A percentile compares a stretch with the other conserved stretches of the same genome.
Conservation (phyloP, 495 filamentous ascomycete species). For the Hypoxylon cercidicola region DNA sequence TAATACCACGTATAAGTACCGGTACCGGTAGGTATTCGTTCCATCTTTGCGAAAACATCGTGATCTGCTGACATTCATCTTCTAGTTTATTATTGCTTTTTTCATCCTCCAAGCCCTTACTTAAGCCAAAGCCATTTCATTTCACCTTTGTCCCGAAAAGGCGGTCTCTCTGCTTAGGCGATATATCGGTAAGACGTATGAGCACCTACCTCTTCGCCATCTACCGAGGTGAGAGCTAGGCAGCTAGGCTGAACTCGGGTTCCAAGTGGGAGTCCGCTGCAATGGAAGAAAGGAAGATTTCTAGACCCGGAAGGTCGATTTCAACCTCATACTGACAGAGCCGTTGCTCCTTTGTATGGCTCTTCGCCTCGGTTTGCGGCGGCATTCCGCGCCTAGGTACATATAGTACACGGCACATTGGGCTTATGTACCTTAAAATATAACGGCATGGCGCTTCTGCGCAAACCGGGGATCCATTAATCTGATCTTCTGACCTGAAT, state of each 20-base stretch:
- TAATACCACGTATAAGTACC: background rate
- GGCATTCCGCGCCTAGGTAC: conserved; percentile 23
- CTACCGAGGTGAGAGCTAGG: conserved; percentile 25
- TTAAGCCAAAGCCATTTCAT: too few species aligned
- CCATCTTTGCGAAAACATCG: background rate
- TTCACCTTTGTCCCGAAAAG: conserved; percentile 1
- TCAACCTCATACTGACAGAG: conserved; percentile 11
- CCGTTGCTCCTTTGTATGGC: conserved; percentile 2
- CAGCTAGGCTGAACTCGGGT: background rate
- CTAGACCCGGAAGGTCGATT: conserved; percentile 40
- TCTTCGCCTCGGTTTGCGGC: conserved; percentile 30
- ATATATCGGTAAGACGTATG: conserved; percentile 24
- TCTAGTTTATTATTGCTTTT: conserved; percentile 11
- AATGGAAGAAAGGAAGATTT: conserved; percentile 33
- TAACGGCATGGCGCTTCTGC: background rate
- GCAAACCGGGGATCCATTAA: conserved; percentile 14
- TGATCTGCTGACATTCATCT: background rate
- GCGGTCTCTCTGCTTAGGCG: conserved; percentile 3
- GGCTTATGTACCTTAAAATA: too few species aligned
- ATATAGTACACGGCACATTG: too few species aligned
- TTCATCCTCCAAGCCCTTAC: background rate
- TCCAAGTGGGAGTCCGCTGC: background rate
- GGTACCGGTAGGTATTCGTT: background rate
- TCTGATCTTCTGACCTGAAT: conserved; percentile 36
- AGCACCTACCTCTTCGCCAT: conserved; percentile 1